phyloP scores from a whole-genome alignment of 257 asterid species.

The Solanum habrochaites region DNA sequence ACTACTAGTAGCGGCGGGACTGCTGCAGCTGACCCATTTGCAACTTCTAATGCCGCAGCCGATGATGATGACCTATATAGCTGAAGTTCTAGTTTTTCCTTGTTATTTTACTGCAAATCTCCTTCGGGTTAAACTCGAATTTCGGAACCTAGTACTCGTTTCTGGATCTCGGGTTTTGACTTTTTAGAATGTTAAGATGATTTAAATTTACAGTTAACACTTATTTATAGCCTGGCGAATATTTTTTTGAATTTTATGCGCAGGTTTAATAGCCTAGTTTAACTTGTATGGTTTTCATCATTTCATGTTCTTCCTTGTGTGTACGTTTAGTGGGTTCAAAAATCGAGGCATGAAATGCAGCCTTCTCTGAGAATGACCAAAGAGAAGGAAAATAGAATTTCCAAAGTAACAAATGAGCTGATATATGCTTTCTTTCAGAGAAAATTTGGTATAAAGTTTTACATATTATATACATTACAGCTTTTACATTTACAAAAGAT shows the following conservation, averaged over 20 bases:
- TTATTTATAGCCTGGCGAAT: background rate
- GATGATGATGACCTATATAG: conserved; percentile 53
- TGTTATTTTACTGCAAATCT: background rate
- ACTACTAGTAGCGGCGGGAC: conserved; percentile 6
- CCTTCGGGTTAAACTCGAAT: background rate
- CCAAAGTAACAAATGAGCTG: background rate
- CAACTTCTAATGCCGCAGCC: conserved; percentile 31
- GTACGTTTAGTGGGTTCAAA: background rate
- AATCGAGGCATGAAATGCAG: background rate
- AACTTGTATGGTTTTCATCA: background rate
- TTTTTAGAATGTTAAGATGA: background rate
- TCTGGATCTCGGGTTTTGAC: background rate
- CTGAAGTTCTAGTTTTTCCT: background rate
- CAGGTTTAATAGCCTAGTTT: background rate
- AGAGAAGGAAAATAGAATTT: background rate
- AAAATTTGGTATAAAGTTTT: too few relatives aligned
- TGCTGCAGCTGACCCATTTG: conserved; percentile 34
- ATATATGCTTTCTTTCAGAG: background rate
- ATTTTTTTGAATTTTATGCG: background rate
- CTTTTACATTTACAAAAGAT: background rate
- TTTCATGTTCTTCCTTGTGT: background rate
- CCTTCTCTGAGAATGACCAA: background rate
- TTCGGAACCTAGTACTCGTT: background rate
- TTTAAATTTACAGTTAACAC: background rate
- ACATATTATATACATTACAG: background rate